phyloP scores from a whole-genome alignment of 768 basidiomycete genomes.

The Hirschioporus abietinus region DNA sequence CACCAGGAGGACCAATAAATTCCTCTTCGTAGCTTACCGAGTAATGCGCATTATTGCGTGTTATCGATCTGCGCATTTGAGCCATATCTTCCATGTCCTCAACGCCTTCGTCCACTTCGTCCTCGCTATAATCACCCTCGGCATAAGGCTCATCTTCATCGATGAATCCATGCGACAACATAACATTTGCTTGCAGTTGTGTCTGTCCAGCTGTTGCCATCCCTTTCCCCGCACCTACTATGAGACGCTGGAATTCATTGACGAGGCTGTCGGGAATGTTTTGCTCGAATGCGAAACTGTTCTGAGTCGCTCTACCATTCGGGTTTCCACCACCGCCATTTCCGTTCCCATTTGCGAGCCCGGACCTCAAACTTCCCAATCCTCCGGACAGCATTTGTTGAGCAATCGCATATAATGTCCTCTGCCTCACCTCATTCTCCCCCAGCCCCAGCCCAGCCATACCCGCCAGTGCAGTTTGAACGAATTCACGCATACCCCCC shows the following conservation, averaged over 20 bases:
- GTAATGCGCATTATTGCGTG: constrained; percentile 28
- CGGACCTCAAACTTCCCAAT: constrained; percentile 3
- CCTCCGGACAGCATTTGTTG: constrained; percentile 52
- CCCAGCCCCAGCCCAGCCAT: constrained; percentile 24
- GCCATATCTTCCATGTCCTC: constrained; percentile 31
- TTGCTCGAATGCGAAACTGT: neutral
- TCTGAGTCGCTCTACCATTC: neutral
- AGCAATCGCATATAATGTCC: constrained; percentile 64
- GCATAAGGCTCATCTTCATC: constrained; percentile 29
- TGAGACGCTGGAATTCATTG: neutral
- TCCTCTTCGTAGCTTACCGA: constrained; percentile 36
- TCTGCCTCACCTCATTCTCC: constrained; percentile 38
- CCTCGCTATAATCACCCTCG: constrained; percentile 43
- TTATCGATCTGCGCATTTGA: constrained; percentile 12
- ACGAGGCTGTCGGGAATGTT: neutral
- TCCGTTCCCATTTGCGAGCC: neutral
- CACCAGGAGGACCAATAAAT: constrained; percentile 26
- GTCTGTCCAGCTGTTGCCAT: neutral
- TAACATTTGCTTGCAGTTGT: constrained; percentile 21
- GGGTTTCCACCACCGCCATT: neutral
- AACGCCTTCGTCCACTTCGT: constrained; percentile 38
- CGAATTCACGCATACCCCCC: constrained; percentile 63
- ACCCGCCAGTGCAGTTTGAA: constrained; percentile 36
- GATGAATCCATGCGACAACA: constrained; percentile 33
- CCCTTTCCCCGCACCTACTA: neutral